phyloP scores from a whole-genome alignment of 768 basidiomycete species.

The Gymnopilus junonius region DNA sequence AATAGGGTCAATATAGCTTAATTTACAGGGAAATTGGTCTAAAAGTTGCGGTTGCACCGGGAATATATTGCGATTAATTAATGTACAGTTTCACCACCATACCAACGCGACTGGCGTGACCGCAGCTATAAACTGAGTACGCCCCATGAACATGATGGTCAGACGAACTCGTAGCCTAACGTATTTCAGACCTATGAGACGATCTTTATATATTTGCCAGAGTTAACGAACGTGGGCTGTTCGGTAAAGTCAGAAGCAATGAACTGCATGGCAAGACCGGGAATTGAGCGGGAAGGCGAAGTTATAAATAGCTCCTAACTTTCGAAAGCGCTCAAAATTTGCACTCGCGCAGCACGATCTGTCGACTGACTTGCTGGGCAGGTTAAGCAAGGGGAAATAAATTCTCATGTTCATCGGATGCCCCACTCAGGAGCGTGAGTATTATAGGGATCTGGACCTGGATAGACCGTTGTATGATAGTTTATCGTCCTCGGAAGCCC shows the following conservation, averaged over 20 bases:
- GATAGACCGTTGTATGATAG: neutral
- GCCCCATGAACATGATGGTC: constrained; percentile 11
- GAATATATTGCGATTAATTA: constrained; percentile 65
- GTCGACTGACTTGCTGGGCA: neutral
- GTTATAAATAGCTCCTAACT: constrained; percentile 9
- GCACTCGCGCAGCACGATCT: neutral
- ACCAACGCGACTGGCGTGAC: constrained; percentile 1
- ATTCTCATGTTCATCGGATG: neutral
- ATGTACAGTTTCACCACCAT: constrained; percentile 59
- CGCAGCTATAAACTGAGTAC: constrained; percentile 6
- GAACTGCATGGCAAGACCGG: constrained; percentile 6
- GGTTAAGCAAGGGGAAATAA: neutral
- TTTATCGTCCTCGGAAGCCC: neutral
- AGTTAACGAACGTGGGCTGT: constrained; percentile 7
- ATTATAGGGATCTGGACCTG: neutral
- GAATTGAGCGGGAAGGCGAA: constrained; percentile 3
- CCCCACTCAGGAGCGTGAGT: neutral
- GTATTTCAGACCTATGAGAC: neutral
- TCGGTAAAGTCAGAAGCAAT: neutral
- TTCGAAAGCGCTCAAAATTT: constrained; percentile 1
- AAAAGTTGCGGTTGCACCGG: constrained; percentile 71
- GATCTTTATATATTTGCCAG: neutral
- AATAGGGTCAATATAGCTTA: no score
- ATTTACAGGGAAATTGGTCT: no score
- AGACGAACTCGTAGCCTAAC: neutral